Conservation (phyloP, 1,284 basidiomycete genomes). For the Rhodotorula sp. region DNA sequence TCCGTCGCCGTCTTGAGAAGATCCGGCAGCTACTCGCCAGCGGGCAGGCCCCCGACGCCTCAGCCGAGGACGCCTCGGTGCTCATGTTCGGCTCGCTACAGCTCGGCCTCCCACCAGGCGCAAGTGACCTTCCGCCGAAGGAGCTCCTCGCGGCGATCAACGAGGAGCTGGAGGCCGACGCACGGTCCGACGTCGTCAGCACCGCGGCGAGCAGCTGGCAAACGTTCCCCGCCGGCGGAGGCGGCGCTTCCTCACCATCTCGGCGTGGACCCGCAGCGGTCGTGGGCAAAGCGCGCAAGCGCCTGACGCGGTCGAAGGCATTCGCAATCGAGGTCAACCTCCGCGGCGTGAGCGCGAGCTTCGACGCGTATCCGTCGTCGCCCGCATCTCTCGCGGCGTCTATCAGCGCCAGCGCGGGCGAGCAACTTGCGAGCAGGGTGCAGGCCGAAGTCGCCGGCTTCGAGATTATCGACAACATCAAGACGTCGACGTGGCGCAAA, state of each 20-base stretch:
- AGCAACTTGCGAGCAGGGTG: slow-evolving; percentile 40
- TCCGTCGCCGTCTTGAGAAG: slow-evolving; percentile 81
- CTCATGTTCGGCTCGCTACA: slow-evolving; percentile 84
- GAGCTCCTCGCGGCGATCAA: slow-evolving; percentile 79
- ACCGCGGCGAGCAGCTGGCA: slow-evolving; percentile 73
- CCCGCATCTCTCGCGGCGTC: slow-evolving; percentile 55
- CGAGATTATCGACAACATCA: slow-evolving; percentile 89
- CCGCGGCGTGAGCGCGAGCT: slow-evolving; percentile 60
- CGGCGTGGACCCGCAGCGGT: not conserved
- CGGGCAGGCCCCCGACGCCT: slow-evolving; percentile 83
- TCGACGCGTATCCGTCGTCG: slow-evolving; percentile 43
- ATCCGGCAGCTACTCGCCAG: slow-evolving; percentile 91
- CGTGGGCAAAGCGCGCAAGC: slow-evolving; percentile 26
- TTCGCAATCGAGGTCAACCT: slow-evolving; percentile 83
- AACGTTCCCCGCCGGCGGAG: slow-evolving; percentile 57
- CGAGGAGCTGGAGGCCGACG: slow-evolving; percentile 64
- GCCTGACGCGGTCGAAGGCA: slow-evolving; percentile 70
- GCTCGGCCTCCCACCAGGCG: slow-evolving; percentile 52
- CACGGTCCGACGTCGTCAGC: slow-evolving; percentile 12
- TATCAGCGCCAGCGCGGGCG: slow-evolving; percentile 2
- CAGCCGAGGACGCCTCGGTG: slow-evolving; percentile 68
- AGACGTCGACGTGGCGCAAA: slow-evolving; percentile 97
- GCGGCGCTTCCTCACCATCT: slow-evolving; percentile 20
- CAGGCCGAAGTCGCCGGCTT: slow-evolving; percentile 65
- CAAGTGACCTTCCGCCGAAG: slow-evolving; percentile 70